Percentiles rank a stretch among this genome's conserved stretches.
Conservation (phyloP, 2,329 filamentous ascomycete species). For the Aspergillus fructus region DNA sequence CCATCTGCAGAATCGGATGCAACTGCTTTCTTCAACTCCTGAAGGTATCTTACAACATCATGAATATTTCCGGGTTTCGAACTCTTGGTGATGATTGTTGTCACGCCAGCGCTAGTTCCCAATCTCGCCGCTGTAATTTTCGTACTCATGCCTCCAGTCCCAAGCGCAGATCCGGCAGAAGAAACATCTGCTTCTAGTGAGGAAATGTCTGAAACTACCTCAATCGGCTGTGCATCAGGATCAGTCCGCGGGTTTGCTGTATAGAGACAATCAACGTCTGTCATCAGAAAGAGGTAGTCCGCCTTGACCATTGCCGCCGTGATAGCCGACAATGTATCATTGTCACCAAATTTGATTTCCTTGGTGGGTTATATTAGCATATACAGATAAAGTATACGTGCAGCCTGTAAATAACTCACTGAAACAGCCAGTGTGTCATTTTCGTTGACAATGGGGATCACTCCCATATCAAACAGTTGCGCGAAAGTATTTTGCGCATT, state of each 20-base stretch:
- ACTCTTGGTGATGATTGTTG: slow-evolving; percentile 90
- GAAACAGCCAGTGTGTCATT: slow-evolving; percentile 96
- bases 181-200: slow-evolving; percentile 85
- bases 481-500: slow-evolving; percentile 96
- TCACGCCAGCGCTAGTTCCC: slow-evolving; percentile 91
- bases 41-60: slow-evolving; percentile 79
- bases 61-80: slow-evolving; percentile 91
- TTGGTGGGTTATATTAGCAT: slow-evolving; percentile 17
- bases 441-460: slow-evolving; percentile 98
- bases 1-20: slow-evolving; percentile 17
- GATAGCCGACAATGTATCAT: slow-evolving; percentile 94
- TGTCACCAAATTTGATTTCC: slow-evolving; percentile 99
- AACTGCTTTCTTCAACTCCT: slow-evolving; percentile 54
- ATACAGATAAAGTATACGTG: neutral
- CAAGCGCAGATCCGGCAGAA: slow-evolving; percentile 80
- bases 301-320: slow-evolving; percentile 97
- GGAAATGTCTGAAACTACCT: slow-evolving; percentile 86
- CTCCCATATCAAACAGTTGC: slow-evolving; percentile 87
- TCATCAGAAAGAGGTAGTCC: slow-evolving; percentile 97
- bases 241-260: slow-evolving; percentile 89
- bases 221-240: slow-evolving; percentile 83
- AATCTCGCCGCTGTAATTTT: slow-evolving; percentile 93
- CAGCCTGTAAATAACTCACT: slow-evolving; percentile 32
- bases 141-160: slow-evolving; percentile 95
- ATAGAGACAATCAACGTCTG: slow-evolving; percentile 95